phyloP scores from a whole-genome alignment of 306 rosid species.

The Begonia masoniana region DNA sequence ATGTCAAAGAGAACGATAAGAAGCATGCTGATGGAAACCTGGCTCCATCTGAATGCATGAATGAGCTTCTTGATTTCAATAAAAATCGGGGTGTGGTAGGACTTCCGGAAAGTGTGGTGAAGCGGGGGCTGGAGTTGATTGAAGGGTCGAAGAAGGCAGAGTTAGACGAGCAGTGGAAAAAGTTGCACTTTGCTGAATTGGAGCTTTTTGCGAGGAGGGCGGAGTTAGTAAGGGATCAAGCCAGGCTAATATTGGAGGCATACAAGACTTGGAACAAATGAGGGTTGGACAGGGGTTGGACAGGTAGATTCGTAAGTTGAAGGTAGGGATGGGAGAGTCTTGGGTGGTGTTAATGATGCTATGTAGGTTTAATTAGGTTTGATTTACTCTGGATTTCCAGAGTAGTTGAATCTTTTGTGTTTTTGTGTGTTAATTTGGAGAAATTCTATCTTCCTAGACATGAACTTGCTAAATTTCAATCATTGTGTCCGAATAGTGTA shows the following conservation, averaged over 20 bases:
- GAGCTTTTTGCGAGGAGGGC: conserved; percentile 19
- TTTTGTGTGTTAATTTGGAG: no score
- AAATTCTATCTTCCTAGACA: no score
- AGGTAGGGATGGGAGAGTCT: no score
- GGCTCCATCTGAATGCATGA: conserved; percentile 1
- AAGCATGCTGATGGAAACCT: background rate
- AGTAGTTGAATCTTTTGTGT: no score
- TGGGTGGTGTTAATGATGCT: no score
- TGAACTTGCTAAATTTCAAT: no score
- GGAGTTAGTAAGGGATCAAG: conserved; percentile 21
- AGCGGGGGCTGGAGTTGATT: conserved; percentile 25
- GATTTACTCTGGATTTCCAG: no score
- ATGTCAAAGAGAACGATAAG: conserved; percentile 4
- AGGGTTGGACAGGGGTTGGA: no score
- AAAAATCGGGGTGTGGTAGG: conserved; percentile 10
- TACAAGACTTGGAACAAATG: conserved; percentile 11
- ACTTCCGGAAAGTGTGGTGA: conserved; percentile 18
- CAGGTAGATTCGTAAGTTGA: no score
- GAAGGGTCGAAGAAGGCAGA: conserved; percentile 27
- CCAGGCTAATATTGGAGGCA: conserved; percentile 28
- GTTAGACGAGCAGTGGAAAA: conserved; percentile 38
- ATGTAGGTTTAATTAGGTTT: no score
- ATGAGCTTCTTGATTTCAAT: background rate
- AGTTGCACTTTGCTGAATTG: conserved; percentile 31
- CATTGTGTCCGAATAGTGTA: no score